Percentiles rank a stretch among this genome's conserved stretches.
phyloP scores from a whole-genome alignment of 768 basidiomycete species.

The Clavulina sp. region DNA sequence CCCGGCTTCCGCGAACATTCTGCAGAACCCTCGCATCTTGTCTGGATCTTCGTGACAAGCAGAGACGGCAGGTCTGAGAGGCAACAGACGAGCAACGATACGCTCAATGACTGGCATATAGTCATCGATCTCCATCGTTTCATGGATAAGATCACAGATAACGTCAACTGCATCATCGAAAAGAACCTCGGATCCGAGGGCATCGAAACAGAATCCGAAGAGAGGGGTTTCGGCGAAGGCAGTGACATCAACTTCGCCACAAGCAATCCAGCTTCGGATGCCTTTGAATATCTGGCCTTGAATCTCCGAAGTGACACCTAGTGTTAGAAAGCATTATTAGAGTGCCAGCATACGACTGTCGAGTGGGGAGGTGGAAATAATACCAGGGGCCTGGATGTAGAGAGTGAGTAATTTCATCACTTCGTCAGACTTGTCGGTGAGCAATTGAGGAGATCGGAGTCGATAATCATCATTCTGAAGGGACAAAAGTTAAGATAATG shows the following conservation, averaged over 20 bases:
- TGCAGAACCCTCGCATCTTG: constrained; percentile 72
- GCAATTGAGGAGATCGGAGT: constrained; percentile 39
- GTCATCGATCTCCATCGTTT: constrained; percentile 93
- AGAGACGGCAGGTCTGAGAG: constrained; percentile 42
- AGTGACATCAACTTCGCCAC: constrained; percentile 58
- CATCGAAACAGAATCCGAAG: constrained; percentile 67
- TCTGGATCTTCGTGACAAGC: constrained; percentile 63
- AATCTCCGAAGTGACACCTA: constrained; percentile 67
- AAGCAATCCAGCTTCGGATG: constrained; percentile 70
- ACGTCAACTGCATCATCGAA: constrained; percentile 88
- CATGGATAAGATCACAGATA: constrained; percentile 88
- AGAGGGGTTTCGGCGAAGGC: constrained; percentile 60
- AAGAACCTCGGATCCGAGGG: constrained; percentile 65
- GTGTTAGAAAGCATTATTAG: neutral
- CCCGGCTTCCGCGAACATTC: constrained; percentile 92
- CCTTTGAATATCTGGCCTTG: constrained; percentile 73
- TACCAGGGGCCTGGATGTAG: constrained; percentile 81
- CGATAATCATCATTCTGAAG: constrained; percentile 52
- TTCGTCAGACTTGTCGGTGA: constrained; percentile 49
- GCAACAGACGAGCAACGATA: constrained; percentile 75
- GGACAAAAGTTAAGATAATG: neutral
- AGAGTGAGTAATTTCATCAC: constrained; percentile 65
- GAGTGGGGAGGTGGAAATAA: constrained; percentile 15
- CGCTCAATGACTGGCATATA: constrained; percentile 77
- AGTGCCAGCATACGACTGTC: neutral